Evolutionary conservation across 257 asterid genomes (phyloP).

Genomic region (Ligustrum vulgare): DNA sequence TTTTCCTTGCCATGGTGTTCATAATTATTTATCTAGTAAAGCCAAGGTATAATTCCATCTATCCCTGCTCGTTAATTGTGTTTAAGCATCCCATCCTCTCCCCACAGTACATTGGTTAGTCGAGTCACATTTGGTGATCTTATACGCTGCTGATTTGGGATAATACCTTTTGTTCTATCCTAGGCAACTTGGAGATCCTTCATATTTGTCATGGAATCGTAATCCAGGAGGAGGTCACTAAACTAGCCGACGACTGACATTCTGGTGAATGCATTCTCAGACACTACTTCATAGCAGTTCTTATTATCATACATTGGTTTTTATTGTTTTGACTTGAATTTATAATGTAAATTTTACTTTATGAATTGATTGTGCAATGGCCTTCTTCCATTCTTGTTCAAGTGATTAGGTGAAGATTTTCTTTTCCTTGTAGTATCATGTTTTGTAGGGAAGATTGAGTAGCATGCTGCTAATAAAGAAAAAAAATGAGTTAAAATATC

Average conservation of each 20-base stretch:
- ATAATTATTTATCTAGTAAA: conserved; percentile 59
- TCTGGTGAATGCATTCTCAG: conserved; percentile 4
- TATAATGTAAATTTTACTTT: too few species aligned
- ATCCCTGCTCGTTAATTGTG: too few species aligned
- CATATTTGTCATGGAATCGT: conserved; percentile 85
- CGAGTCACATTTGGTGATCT: not conserved
- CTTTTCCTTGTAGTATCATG: too few species aligned
- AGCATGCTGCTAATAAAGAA: not conserved
- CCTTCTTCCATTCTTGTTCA: too few species aligned
- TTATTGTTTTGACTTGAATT: too few species aligned
- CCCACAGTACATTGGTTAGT: not conserved
- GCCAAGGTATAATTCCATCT: conserved; percentile 57
- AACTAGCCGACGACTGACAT: not conserved
- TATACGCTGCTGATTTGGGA: not conserved
- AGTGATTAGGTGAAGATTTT: too few species aligned
- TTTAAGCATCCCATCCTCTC: too few species aligned
- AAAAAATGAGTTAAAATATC: too few species aligned
- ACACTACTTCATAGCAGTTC: not conserved
- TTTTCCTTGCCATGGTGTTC: conserved; percentile 66
- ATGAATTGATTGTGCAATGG: too few species aligned
- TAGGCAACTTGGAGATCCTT: conserved; percentile 94
- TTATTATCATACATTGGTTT: not conserved
- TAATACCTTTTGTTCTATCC: conserved; percentile 7
- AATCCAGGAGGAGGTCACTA: conserved; percentile 75
- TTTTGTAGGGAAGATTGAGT: too few species aligned